Evolutionary conservation across 2,329 filamentous ascomycete species (phyloP), one percentile per base, ranked within the genome.

Genomic region (Fusarium sp.): DNA sequence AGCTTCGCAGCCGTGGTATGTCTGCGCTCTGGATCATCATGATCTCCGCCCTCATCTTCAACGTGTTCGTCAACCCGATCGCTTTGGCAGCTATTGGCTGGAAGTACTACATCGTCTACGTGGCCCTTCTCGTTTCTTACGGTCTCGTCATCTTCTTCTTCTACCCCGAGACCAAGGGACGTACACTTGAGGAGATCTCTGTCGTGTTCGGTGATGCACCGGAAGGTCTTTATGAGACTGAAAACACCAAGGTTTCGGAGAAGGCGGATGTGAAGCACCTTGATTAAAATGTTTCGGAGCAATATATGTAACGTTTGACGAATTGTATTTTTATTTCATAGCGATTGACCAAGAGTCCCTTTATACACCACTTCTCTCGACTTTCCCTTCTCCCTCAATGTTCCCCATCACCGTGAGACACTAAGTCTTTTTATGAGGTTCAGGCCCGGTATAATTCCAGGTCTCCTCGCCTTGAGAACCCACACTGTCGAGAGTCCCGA

Each of bases 101-200:
- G 61, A 64, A 64, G 40, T 64, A 64, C 45, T 64, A 64, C 32
- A 64, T 64, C 1, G 59, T 64, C 4, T 64, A 64, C 4, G 61
- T 64, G 16, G 61, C 5, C 1, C 59, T 64, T 20, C 40, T 64
- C 1, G 61, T 64, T 1, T 64, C 61, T 3, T 64, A 64, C 1
- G 61, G 61, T 3, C 14, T 64, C 3, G 59, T 64, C 1, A 59
- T 64, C 12, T 64, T 59, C 40, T 64, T 64, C 10, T 64, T 64
- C 30, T 64, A 64, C 8, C 61, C 61, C 1, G 61, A 64, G 8
- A 64, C 61, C 0, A 63, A 41, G 3, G 61, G 61, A 4, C 61
- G 61, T 2, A 64, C 59, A 7, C 51, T 64, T 0, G 59, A 64
- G 11, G 61, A 64, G 21, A 64, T 64, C 5, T 48, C 61, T 3